These are phyloP conservation scores for Trichoderma pleuroti DNA, from an alignment of 2,329 filamentous ascomycete genomes.

Conservation along the genomic window DNA sequence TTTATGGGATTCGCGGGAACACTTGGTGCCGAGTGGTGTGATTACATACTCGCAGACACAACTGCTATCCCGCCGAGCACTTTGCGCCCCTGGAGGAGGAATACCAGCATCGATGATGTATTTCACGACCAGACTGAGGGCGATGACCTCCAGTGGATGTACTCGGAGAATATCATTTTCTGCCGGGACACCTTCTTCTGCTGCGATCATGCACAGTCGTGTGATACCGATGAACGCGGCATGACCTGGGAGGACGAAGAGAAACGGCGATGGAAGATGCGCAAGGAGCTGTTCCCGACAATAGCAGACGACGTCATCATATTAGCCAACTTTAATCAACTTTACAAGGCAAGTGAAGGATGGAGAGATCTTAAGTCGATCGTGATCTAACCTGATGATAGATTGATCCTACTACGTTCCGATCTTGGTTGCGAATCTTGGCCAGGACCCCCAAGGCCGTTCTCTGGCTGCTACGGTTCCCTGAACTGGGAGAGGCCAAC, in stretches of 20 bases:
- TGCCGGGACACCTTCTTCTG: constrained; percentile 96
- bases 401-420: constrained; percentile 97
- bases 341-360: constrained; percentile 77
- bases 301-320: constrained; percentile 83
- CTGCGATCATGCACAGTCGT: constrained; percentile 92
- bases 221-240: constrained; percentile 63
- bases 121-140: constrained; percentile 64
- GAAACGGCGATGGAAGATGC: constrained; percentile 80
- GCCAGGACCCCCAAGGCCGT: constrained; percentile 80
- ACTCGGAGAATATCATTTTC: constrained; percentile 95
- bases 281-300: constrained; percentile 83
- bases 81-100: constrained; percentile 73
- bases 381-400: constrained; percentile 34
- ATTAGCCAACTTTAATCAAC: constrained; percentile 95
- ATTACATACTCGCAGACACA: constrained; percentile 88
- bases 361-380: not conserved
- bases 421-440: constrained; percentile 91
- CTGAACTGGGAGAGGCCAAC: constrained; percentile 85
- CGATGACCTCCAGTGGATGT: constrained; percentile 79
- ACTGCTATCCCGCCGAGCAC: constrained; percentile 81
- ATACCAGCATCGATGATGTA: constrained; percentile 69
- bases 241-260: constrained; percentile 84
- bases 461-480: constrained; percentile 95
- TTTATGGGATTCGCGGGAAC: constrained; percentile 99
- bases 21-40: constrained; percentile 95